phyloP scores from a whole-genome alignment of 148 eudicot species.

The Polygonum maritimum region DNA sequence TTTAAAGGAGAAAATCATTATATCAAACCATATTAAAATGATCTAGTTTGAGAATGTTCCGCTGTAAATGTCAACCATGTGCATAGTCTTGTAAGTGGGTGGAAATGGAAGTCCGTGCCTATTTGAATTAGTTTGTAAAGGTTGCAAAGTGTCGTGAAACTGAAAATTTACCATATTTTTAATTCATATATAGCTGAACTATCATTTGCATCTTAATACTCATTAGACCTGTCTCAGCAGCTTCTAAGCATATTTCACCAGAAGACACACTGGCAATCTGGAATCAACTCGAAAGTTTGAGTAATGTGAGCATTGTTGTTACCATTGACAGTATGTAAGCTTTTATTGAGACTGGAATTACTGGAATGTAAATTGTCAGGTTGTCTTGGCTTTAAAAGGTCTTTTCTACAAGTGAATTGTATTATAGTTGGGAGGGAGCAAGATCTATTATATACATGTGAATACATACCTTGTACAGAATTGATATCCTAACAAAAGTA shows the following conservation, averaged over 20 bases:
- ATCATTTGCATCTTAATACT: background rate
- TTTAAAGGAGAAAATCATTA: background rate
- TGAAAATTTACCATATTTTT: background rate
- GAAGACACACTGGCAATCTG: background rate
- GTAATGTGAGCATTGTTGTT: background rate
- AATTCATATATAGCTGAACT: background rate
- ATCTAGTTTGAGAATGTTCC: background rate
- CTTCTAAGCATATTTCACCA: background rate
- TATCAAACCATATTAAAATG: background rate
- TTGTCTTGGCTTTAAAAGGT: background rate
- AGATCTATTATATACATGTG: too few species aligned
- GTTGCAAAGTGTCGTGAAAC: background rate
- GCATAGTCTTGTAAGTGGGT: background rate
- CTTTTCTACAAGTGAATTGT: background rate
- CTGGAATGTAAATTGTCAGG: background rate
- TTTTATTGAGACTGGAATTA: background rate
- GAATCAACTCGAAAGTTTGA: background rate
- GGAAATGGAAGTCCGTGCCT: background rate
- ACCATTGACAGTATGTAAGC: background rate
- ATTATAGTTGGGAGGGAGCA: background rate
- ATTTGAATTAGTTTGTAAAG: background rate
- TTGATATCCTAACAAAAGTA: too few species aligned
- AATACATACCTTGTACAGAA: too few species aligned
- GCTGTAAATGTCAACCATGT: background rate
- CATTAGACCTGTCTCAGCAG: background rate